These are phyloP conservation scores for Ophiostoma ips DNA, from an alignment of 2,329 filamentous ascomycete genomes.

Conservation along the genomic window DNA sequence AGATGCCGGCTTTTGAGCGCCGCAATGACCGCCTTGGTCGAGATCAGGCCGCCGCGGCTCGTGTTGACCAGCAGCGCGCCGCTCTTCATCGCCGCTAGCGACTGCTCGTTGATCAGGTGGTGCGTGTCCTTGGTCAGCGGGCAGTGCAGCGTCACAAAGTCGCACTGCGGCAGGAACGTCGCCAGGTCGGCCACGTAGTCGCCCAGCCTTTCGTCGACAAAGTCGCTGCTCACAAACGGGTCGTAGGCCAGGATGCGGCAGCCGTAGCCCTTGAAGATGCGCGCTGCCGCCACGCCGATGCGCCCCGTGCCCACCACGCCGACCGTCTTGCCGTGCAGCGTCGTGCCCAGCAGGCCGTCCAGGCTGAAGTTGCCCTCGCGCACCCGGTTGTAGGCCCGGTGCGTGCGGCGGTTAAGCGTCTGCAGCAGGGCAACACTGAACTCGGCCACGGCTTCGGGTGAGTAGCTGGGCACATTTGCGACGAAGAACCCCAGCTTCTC, in stretches of 20 bases:
- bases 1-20: constrained; percentile 47
- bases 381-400: constrained; percentile 53
- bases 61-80: constrained; percentile 53
- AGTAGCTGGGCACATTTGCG: constrained; percentile 54
- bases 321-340: constrained; percentile 49
- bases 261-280: constrained; percentile 51
- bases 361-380: constrained; percentile 56
- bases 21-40: constrained; percentile 44
- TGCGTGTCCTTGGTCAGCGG: constrained; percentile 46
- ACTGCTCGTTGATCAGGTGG: constrained; percentile 43
- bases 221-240: constrained; percentile 35
- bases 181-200: constrained; percentile 38
- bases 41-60: constrained; percentile 49
- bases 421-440: constrained; percentile 54
- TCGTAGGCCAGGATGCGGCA: constrained; percentile 49
- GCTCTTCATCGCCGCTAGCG: constrained; percentile 41
- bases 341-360: constrained; percentile 47
- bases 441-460: constrained; percentile 55
- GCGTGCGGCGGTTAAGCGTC: constrained; percentile 53
- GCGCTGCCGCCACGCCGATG: constrained; percentile 48
- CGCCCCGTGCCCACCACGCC: constrained; percentile 51
- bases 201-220: constrained; percentile 30
- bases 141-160: constrained; percentile 53
- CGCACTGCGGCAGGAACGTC: constrained; percentile 37
- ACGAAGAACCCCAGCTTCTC: constrained; percentile 42